Conservation (phyloP, 2,329 filamentous ascomycete species). For the Diaporthe sp. region DNA sequence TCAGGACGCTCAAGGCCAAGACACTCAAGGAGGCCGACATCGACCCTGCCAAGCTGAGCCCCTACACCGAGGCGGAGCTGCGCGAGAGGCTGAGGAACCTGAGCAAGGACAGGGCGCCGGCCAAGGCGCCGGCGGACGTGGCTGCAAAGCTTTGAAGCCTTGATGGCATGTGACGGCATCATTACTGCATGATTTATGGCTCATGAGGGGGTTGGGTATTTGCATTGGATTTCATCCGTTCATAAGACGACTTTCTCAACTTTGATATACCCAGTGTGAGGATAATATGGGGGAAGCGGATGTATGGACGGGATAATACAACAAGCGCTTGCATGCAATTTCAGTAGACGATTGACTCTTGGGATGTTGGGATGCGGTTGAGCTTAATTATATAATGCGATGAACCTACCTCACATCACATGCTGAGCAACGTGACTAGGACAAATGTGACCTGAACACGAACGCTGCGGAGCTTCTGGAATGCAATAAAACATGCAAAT, state of each 20-base stretch:
- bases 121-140: constrained; percentile 38
- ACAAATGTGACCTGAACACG: not conserved
- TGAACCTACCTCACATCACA: not conserved
- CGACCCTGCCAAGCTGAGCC: constrained; percentile 57
- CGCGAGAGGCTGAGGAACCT: constrained; percentile 51
- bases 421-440: not conserved
- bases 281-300: constrained; percentile 1
- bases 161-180: not conserved
- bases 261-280: constrained; percentile 18
- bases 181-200: constrained; percentile 11
- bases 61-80: constrained; percentile 59
- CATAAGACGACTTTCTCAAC: constrained; percentile 8
- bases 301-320: not conserved
- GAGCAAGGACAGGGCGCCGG: constrained; percentile 42
- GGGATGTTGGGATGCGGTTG: not conserved
- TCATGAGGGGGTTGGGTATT: not conserved
- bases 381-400: not conserved
- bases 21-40: constrained; percentile 62
- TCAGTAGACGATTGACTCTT: not conserved
- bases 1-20: constrained; percentile 62
- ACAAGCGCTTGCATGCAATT: not conserved
- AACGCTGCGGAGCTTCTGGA: not conserved
- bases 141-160: constrained; percentile 36
- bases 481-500: not conserved
- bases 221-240: constrained; percentile 10